Base-by-base conservation (phyloP, 2,329 filamentous ascomycete genomes). In the Pseudogymnoascus sp. region DNA sequence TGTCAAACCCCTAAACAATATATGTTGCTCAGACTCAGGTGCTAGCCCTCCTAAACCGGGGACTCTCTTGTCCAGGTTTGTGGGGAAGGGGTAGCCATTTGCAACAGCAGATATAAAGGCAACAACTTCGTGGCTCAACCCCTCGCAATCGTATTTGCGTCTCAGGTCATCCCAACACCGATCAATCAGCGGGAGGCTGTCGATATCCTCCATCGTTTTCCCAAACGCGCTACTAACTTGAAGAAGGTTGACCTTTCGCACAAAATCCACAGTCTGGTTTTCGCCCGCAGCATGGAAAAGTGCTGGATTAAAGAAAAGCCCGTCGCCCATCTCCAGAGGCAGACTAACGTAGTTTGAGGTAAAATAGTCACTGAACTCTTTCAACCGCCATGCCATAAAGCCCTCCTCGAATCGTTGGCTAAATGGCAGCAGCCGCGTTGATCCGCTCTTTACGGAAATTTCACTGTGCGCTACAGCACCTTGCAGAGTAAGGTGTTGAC, bases 211-310 rank as follows among this genome's bases (percentile, higher is more conserved):
- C 84, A 88, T 88, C 0, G 84, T 77, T 69, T 85, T 86, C 0
- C 84, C 85, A 68, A 87, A 84, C 0, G 84, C 83, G 65, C 80
- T 82, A 66, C 82, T 85, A 31, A 87, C 78, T 71, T 88, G 85
- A 36, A 87, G 67, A 9, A 88, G 71, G 69, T 87, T 87, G n/a
- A 83, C 84, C 31, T 79, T 79, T 1, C 85, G 78, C 23, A 82
- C 71, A 26, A 86, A 76, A 8, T 71, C 70, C 1, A 75, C 77
- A 6, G 75, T 76, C 15, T 72, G 68, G 68, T 87, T 88, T 66
- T 80, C 78, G 0, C 85, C 85, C 0, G 85, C 85, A 1, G 84
- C 85, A 69, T 88, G 85, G 66, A 86, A 83, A 0, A 87, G 73
- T 1, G 82, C 84, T 0, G 85, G 85, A 63, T 84, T 86, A 73